These are phyloP conservation scores for Sporopachydermia lactativora DNA, from an alignment of 805 yeast genomes.

Conservation along the genomic window DNA sequence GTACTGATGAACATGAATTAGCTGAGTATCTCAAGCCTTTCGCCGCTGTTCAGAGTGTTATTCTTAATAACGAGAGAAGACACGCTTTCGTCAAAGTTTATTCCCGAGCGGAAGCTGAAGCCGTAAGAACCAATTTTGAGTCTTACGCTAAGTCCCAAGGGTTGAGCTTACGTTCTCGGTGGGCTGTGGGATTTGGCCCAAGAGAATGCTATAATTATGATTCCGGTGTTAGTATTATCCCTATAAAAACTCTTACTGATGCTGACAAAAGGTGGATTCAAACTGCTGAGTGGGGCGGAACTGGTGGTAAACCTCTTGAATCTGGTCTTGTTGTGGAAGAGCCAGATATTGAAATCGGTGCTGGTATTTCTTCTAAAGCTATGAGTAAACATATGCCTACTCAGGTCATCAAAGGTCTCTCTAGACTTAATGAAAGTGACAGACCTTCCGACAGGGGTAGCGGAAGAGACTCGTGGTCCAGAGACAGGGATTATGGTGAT, in stretches of 20 bases:
- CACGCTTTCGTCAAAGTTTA: constrained; percentile 95
- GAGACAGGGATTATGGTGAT: background rate
- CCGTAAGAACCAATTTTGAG: constrained; percentile 55
- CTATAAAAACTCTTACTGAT: constrained; percentile 78
- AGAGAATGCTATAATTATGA: constrained; percentile 96
- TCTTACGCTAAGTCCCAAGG: constrained; percentile 43
- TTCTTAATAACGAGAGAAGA: constrained; percentile 75
- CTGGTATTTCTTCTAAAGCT: constrained; percentile 86
- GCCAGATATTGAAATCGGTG: constrained; percentile 95
- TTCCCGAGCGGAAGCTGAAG: constrained; percentile 84
- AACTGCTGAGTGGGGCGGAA: constrained; percentile 93
- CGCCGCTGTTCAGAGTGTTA: constrained; percentile 86
- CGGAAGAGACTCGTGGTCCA: background rate
- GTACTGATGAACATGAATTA: constrained; percentile 65
- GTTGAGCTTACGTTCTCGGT: constrained; percentile 65
- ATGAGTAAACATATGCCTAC: constrained; percentile 89
- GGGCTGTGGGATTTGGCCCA: constrained; percentile 99
- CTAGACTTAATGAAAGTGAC: background rate
- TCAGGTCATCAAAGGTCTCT: constrained; percentile 20
- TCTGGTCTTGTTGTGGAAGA: constrained; percentile 84
- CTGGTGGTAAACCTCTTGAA: constrained; percentile 72
- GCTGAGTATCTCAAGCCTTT: constrained; percentile 62
- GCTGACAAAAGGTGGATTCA: constrained; percentile 88
- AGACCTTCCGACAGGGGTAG: background rate
- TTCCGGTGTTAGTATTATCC: constrained; percentile 79